Conservation (phyloP, 2,329 filamentous ascomycete species). For the Sarocladiaceae sp. region DNA sequence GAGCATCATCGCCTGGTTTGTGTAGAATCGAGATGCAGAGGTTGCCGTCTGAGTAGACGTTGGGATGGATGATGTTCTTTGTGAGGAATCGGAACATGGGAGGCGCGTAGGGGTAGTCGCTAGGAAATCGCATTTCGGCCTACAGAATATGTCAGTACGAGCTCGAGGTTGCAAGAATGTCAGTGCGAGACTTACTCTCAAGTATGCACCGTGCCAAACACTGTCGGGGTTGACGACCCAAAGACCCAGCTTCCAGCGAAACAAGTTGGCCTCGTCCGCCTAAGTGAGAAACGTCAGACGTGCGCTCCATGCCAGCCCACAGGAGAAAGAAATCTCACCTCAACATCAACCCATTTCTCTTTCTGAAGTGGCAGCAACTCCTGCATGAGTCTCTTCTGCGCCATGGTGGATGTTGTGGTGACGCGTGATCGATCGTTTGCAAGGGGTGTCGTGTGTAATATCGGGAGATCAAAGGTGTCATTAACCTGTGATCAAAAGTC, state of each 20-base stretch:
- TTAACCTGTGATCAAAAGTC: too few relatives aligned
- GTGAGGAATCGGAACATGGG: slow-evolving; percentile 81
- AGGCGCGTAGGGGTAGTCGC: slow-evolving; percentile 85
- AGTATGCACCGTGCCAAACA: slow-evolving; percentile 87
- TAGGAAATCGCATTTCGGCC: slow-evolving; percentile 81
- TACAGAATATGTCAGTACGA: slow-evolving; percentile 24
- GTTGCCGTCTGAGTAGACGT: slow-evolving; percentile 85
- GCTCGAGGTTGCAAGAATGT: neutral
- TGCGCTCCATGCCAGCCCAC: slow-evolving; percentile 44
- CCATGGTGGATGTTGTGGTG: slow-evolving; percentile 27
- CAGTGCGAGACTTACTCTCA: slow-evolving; percentile 62
- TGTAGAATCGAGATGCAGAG: slow-evolving; percentile 98
- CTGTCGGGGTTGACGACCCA: slow-evolving; percentile 93
- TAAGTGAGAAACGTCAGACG: slow-evolving; percentile 28
- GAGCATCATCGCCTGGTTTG: slow-evolving; percentile 83
- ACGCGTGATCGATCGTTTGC: too few relatives aligned
- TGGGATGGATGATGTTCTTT: slow-evolving; percentile 80
- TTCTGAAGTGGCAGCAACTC: slow-evolving; percentile 79
- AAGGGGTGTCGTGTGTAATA: too few relatives aligned
- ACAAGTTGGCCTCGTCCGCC: slow-evolving; percentile 77
- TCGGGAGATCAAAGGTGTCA: too few relatives aligned
- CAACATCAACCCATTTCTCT: slow-evolving; percentile 91
- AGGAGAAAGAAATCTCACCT: too few relatives aligned
- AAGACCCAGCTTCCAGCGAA: slow-evolving; percentile 82
- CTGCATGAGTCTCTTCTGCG: slow-evolving; percentile 77